Base-by-base conservation (phyloP, 192 early-diverging fungal species). In the Backusella psychrophila region DNA sequence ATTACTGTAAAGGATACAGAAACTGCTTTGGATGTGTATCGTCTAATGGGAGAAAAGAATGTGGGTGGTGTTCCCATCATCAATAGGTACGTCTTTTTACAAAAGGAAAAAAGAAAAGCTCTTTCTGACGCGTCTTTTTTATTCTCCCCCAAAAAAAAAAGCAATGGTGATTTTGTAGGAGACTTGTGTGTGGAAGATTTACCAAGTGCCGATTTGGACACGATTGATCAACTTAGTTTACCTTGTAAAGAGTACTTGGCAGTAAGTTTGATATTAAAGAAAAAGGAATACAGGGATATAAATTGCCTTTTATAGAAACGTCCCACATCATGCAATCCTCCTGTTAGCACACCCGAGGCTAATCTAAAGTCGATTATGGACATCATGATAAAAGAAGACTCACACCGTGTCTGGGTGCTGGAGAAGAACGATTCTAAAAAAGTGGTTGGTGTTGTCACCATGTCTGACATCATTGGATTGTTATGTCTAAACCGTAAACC, bases 361-460 rank as follows among this genome's bases (percentile, higher is more conserved):
- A 82, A 85, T 3, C 71, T 92, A 4, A 14, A 69, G 14, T 67
- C 75, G 6, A 76, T 86, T 4, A 26, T 92, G 4, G 59, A 84
- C 15, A 17, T 74, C 14, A 75, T 92, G 12, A 69, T 81, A 8
- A 79, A 78, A 14, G 21, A 86, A 14, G 69, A 85, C 71, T 79
- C 87, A n/a, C 91, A 92, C 74, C 84, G 89, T 14, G 75, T 88
- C 15, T 92, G 90, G 90, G 83, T 91, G 66, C 41, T 88, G 21
- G 84, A 88, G 34, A 53, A 71, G 1, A 34, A 44, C 5, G 33
- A 65, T 38, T 34, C 39, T 8, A 59, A 73, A 19, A 82, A 83
- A 31, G 84, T 89, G 0, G 56, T 84, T 19, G 85, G 84, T 21
- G 89, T 92, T 23, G 72, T 92, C 15, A 85, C 90, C 14, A 85